phyloP scores from a whole-genome alignment of 305 asterid species.

The Fraxinus sp. region DNA sequence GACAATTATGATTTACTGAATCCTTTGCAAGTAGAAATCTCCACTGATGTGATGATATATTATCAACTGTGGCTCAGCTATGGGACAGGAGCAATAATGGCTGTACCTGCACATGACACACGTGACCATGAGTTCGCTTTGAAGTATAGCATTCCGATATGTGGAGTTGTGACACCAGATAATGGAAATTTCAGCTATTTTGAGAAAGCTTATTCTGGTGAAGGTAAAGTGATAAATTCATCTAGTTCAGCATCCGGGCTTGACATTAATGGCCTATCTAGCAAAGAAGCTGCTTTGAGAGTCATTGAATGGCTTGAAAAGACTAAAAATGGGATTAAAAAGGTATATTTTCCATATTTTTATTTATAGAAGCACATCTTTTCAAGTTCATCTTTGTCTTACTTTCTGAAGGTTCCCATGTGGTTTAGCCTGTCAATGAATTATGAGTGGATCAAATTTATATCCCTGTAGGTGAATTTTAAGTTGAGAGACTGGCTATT shows the following conservation, averaged over 20 bases:
- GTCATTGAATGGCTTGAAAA: constrained; percentile 84
- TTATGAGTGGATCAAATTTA: constrained; percentile 22
- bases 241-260: constrained; percentile 67
- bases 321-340: constrained; percentile 74
- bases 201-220: constrained; percentile 70
- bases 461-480: constrained; percentile 66
- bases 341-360: constrained; percentile 44
- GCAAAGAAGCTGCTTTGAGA: constrained; percentile 69
- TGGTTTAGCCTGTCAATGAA: constrained; percentile 4
- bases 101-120: constrained; percentile 97
- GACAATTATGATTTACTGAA: neutral
- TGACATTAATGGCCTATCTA: constrained; percentile 69
- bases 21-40: neutral
- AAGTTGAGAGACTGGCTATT: constrained; percentile 98
- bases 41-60: constrained; percentile 21
- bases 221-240: constrained; percentile 80
- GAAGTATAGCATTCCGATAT: constrained; percentile 69
- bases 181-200: constrained; percentile 45
- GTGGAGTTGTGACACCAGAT: constrained; percentile 74
- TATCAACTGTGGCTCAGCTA: constrained; percentile 55
- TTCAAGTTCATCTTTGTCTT: constrained; percentile 15
- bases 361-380: neutral
- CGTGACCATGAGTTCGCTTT: constrained; percentile 91
- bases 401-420: constrained; percentile 17
- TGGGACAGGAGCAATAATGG: constrained; percentile 99